Evolutionary conservation across 208 protist genomes (phyloP).

Genomic region (Lotmaria passim): DNA sequence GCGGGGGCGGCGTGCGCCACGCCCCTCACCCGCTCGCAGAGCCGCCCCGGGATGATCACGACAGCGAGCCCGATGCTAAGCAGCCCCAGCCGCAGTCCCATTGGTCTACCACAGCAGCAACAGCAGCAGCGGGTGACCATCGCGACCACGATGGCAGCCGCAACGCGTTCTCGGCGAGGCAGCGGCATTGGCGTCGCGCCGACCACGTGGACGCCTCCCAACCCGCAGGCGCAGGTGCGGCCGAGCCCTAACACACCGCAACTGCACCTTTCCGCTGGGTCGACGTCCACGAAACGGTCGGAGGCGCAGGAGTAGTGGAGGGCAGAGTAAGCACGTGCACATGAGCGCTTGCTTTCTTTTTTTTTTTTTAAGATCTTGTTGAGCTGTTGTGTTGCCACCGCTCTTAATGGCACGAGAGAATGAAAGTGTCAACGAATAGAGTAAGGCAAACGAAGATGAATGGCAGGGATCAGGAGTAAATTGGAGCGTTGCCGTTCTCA

Average conservation of each 20-base stretch:
- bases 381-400: no score
- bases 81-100: constrained; percentile 21
- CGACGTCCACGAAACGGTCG: not conserved
- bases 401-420: no score
- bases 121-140: constrained; percentile 23
- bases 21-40: constrained; percentile 30
- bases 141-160: constrained; percentile 11
- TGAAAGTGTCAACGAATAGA: no score
- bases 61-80: not conserved
- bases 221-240: constrained; percentile 10
- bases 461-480: no score
- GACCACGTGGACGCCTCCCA: constrained; percentile 19
- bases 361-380: no score
- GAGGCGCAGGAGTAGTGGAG: constrained; percentile 1
- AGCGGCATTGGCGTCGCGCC: not conserved
- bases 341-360: no score
- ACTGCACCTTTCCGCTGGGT: not conserved
- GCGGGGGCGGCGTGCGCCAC: constrained; percentile 17
- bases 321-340: not conserved
- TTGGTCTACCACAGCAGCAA: constrained; percentile 11
- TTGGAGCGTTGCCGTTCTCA: no score
- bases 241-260: constrained; percentile 3
- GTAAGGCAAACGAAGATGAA: no score
- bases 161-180: not conserved
- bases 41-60: constrained; percentile 13